phyloP scores from a whole-genome alignment of 805 yeast species.

The Kurtzmaniella fragi region DNA sequence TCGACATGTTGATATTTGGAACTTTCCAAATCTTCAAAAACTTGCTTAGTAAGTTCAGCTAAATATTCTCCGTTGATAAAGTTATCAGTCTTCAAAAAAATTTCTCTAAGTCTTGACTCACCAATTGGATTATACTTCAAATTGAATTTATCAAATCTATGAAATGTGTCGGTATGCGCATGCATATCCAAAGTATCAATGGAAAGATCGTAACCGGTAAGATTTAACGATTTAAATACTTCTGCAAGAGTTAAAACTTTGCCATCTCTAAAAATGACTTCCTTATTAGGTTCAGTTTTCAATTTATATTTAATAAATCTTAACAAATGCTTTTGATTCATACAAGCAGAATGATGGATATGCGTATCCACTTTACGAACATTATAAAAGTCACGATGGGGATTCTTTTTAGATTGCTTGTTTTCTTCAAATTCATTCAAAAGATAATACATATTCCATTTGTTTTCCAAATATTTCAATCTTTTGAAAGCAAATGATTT shows the following conservation, averaged over 20 bases:
- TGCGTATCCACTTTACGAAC: constrained; percentile 97
- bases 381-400: constrained; percentile 96
- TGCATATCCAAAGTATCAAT: constrained; percentile 99
- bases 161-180: constrained; percentile 97
- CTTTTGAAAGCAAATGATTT: constrained; percentile 95
- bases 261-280: constrained; percentile 91
- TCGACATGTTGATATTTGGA: constrained; percentile 98
- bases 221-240: constrained; percentile 84
- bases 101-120: constrained; percentile 94
- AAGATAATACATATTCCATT: constrained; percentile 87
- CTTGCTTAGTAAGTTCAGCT: constrained; percentile 93
- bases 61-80: constrained; percentile 82
- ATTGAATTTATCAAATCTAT: constrained; percentile 95
- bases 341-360: constrained; percentile 98
- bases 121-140: constrained; percentile 97
- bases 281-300: constrained; percentile 79
- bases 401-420: constrained; percentile 83
- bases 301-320: constrained; percentile 93
- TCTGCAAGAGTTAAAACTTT: constrained; percentile 78
- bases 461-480: constrained; percentile 89
- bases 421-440: constrained; percentile 92
- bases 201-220: constrained; percentile 91
- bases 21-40: constrained; percentile 87
- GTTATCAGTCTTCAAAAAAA: constrained; percentile 92
- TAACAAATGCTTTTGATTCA: constrained; percentile 95